A percentile compares a stretch with the other conserved stretches of the same genome.
These are phyloP conservation scores for Scolecobasidium constrictum DNA, from an alignment of 2,329 filamentous ascomycete genomes.

Conservation along the genomic window DNA sequence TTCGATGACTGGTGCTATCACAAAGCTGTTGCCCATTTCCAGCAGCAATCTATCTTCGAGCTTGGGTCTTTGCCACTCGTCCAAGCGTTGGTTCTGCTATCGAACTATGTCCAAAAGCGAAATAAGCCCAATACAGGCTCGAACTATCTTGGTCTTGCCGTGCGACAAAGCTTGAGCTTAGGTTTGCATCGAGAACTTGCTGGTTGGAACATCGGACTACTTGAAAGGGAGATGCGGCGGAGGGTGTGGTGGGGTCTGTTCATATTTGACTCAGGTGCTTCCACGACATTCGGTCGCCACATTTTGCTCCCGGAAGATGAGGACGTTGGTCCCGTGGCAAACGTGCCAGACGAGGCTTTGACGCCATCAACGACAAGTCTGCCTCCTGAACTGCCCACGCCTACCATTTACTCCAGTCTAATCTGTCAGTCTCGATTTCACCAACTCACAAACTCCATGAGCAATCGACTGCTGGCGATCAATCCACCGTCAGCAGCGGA, in stretches of 20 bases:
- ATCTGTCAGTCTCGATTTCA: background rate
- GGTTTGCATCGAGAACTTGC: background rate
- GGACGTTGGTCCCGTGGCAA: background rate
- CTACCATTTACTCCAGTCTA: background rate
- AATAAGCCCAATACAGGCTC: background rate
- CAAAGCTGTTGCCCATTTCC: background rate
- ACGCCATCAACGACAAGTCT: background rate
- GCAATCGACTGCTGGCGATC: background rate
- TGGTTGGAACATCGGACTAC: background rate
- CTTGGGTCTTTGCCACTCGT: background rate
- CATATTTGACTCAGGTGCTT: background rate
- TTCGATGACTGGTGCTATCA: background rate
- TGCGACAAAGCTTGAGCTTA: background rate
- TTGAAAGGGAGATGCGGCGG: background rate
- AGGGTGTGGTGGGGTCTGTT: slow-evolving; percentile 1
- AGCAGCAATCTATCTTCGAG: background rate
- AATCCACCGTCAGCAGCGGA: background rate
- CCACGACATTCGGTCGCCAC: background rate
- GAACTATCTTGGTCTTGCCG: background rate
- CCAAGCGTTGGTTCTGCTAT: background rate
- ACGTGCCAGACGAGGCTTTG: background rate
- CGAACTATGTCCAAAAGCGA: background rate
- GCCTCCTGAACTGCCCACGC: background rate
- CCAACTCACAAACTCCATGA: background rate
- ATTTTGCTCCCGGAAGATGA: background rate